A percentile compares a stretch with the other conserved stretches of the same genome.
Conservation (phyloP, 352 stramenopile genomes). For the Pythium brassicae region DNA sequence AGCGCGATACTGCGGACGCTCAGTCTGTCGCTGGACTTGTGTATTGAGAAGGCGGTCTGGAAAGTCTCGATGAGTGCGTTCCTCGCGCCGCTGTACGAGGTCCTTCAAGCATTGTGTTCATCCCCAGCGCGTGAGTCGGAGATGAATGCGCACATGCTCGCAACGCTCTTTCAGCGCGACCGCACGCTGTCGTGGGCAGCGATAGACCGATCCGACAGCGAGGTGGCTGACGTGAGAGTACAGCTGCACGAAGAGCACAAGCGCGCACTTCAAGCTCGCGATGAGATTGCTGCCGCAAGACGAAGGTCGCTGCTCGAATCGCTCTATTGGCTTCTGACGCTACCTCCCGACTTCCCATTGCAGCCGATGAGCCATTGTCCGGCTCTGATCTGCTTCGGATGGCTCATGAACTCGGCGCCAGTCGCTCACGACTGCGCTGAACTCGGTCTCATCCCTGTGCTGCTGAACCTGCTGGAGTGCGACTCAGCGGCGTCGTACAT, state of each 20-base stretch:
- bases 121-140: neutral
- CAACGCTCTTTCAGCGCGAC: constrained; percentile 7
- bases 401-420: constrained; percentile 3
- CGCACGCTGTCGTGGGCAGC: neutral
- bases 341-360: constrained; percentile 3
- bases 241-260: constrained; percentile 12
- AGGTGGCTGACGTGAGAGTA: neutral
- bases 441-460: neutral
- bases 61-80: constrained; percentile 11
- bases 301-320: constrained; percentile 10
- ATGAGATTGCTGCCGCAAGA: neutral
- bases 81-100: constrained; percentile 8
- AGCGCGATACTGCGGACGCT: constrained; percentile 1
- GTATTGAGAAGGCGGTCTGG: constrained; percentile 12
- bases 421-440: constrained; percentile 8
- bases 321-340: constrained; percentile 3
- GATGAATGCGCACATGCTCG: constrained; percentile 11
- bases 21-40: constrained; percentile 8
- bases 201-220: neutral
- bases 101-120: constrained; percentile 7
- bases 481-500: neutral
- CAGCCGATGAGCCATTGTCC: constrained; percentile 5
- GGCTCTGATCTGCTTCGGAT: constrained; percentile 8
- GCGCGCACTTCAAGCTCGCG: neutral
- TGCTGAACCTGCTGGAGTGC: constrained; percentile 8